A percentile compares a stretch with the other conserved stretches of the same genome.
phyloP scores from a whole-genome alignment of 768 basidiomycete genomes.

The Leucosporidium yakuticum region DNA sequence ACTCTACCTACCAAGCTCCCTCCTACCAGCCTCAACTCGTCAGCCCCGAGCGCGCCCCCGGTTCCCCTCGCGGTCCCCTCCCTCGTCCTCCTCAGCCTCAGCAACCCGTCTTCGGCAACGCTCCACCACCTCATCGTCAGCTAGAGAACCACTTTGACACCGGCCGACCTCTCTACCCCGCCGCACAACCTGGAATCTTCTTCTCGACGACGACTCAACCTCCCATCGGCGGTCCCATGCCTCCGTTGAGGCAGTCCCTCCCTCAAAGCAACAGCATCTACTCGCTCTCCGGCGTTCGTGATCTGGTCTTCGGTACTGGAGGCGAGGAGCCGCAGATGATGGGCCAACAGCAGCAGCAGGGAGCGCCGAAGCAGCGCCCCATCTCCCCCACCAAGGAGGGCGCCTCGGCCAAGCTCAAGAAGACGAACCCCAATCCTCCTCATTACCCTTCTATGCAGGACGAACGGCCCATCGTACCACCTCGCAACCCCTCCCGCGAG shows the following conservation, averaged over 20 bases:
- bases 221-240: conserved; percentile 21
- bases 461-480: no score
- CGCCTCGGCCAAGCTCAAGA: no score
- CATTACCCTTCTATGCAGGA: no score
- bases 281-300: conserved; percentile 15
- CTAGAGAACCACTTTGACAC: no score
- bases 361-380: no score
- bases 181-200: conserved; percentile 8
- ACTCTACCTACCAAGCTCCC: conserved; percentile 1
- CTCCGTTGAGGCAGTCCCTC: conserved; percentile 9
- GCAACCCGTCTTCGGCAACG: neutral
- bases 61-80: neutral
- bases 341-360: neutral
- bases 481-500: no score
- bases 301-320: conserved; percentile 3
- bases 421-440: no score
- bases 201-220: conserved; percentile 6
- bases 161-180: neutral
- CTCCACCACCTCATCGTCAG: neutral
- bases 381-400: no score
- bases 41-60: neutral
- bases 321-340: neutral
- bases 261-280: conserved; percentile 9
- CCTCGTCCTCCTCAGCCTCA: neutral
- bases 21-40: neutral